Evolutionary conservation across 2,329 filamentous ascomycete genomes (phyloP).

Genomic region (Cryphonectria carpinicola): DNA sequence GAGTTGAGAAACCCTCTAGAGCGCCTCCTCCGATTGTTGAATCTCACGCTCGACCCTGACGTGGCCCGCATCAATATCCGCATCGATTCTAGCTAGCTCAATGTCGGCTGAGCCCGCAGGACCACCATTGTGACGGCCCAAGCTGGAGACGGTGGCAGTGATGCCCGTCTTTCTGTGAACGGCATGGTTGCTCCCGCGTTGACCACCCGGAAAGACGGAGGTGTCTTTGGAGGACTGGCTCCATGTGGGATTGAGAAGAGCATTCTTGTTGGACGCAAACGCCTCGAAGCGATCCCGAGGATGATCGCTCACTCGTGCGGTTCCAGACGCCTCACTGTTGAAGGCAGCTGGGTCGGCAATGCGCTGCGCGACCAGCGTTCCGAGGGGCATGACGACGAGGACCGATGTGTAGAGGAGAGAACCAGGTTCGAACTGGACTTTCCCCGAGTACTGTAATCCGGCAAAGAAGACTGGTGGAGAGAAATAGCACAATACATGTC

Average conservation of each 20-base stretch:
- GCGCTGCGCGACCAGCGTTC: slow-evolving; percentile 55
- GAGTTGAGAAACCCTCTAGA: slow-evolving; percentile 29
- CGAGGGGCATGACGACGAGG: slow-evolving; percentile 55
- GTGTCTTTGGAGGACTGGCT: slow-evolving; percentile 27
- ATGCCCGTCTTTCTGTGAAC: slow-evolving; percentile 31
- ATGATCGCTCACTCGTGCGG: slow-evolving; percentile 27
- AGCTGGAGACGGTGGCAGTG: slow-evolving; percentile 20
- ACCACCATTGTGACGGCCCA: slow-evolving; percentile 32
- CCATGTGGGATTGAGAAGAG: slow-evolving; percentile 18
- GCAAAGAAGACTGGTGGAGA: slow-evolving; percentile 52
- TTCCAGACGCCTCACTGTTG: slow-evolving; percentile 23
- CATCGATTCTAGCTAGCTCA: slow-evolving; percentile 39
- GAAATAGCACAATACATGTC: neutral
- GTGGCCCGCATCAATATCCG: slow-evolving; percentile 31
- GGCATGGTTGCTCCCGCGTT: slow-evolving; percentile 26
- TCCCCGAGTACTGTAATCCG: slow-evolving; percentile 48
- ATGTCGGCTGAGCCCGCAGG: slow-evolving; percentile 36
- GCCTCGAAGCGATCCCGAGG: slow-evolving; percentile 30
- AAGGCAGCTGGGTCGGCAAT: slow-evolving; percentile 39
- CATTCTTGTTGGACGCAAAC: slow-evolving; percentile 25
- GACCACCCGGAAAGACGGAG: slow-evolving; percentile 14
- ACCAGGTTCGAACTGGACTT: slow-evolving; percentile 51
- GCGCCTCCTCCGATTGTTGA: slow-evolving; percentile 39
- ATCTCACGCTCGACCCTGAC: slow-evolving; percentile 39
- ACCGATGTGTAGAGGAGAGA: slow-evolving; percentile 56